phyloP scores from a whole-genome alignment of 1,284 basidiomycete species.

The Boletus albobrunnescens region DNA sequence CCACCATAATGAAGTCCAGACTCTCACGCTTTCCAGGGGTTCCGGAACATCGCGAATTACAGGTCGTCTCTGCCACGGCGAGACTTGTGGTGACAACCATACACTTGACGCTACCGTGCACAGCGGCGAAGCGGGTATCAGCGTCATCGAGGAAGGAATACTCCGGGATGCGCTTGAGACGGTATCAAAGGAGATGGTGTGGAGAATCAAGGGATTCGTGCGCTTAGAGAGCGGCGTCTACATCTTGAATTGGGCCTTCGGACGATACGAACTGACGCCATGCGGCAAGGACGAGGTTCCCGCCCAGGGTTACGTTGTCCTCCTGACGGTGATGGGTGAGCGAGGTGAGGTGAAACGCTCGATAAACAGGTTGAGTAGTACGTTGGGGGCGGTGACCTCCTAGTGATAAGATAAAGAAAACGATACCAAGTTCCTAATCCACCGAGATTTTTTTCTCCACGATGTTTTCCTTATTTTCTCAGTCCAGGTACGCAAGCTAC shows the following conservation, averaged over 20 bases:
- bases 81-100: slow-evolving; percentile 15
- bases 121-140: neutral
- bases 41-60: slow-evolving; percentile 18
- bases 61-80: slow-evolving; percentile 30
- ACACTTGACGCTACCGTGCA: neutral
- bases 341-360: slow-evolving; percentile 70
- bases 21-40: slow-evolving; percentile 57
- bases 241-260: slow-evolving; percentile 91
- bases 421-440: slow-evolving; percentile 9
- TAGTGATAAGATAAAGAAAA: slow-evolving; percentile 24
- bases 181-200: slow-evolving; percentile 65
- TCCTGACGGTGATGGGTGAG: slow-evolving; percentile 85
- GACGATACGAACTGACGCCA: slow-evolving; percentile 67
- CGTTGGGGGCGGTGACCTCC: slow-evolving; percentile 39
- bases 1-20: slow-evolving; percentile 83
- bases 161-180: slow-evolving; percentile 46
- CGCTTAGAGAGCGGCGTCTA: slow-evolving; percentile 46
- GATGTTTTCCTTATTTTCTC: slow-evolving; percentile 59
- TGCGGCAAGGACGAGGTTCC: slow-evolving; percentile 34
- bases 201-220: slow-evolving; percentile 82
- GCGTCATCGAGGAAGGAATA: slow-evolving; percentile 28
- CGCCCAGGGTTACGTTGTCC: slow-evolving; percentile 39
- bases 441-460: slow-evolving; percentile 5
- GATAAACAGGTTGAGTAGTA: slow-evolving; percentile 53
- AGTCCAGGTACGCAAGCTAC: slow-evolving; percentile 41